A percentile compares a stretch with the other conserved stretches of the same genome.
phyloP scores from a whole-genome alignment of 2,329 filamentous ascomycete genomes.

The Verticillium albo-atrum region DNA sequence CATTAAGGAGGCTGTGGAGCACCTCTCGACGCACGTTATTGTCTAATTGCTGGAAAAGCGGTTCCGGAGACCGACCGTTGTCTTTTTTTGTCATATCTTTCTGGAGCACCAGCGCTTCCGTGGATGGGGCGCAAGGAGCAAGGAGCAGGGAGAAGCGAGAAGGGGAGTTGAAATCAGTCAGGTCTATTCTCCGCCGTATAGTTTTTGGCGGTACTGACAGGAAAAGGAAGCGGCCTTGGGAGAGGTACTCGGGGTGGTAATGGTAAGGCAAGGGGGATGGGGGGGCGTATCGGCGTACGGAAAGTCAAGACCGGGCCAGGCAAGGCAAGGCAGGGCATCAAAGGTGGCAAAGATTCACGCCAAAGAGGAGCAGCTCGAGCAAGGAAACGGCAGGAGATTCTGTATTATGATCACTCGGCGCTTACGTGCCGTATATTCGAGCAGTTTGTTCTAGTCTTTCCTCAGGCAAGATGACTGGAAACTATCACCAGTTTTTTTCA shows the following conservation, averaged over 20 bases:
- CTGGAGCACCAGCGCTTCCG: background rate
- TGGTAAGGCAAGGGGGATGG: background rate
- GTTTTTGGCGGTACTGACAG: too few relatives aligned
- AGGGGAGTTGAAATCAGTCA: too few relatives aligned
- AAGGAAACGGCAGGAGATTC: background rate
- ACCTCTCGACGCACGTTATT: slow-evolving; percentile 58
- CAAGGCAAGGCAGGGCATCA: background rate
- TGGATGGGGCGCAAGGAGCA: too few relatives aligned
- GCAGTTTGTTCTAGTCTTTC: background rate
- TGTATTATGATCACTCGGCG: background rate
- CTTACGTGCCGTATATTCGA: background rate
- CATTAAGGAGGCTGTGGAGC: slow-evolving; percentile 59
- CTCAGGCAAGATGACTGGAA: background rate
- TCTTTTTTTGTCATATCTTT: background rate
- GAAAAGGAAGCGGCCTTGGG: background rate
- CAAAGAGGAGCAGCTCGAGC: too few relatives aligned
- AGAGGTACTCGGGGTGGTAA: background rate
- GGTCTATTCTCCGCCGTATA: too few relatives aligned
- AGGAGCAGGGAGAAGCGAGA: too few relatives aligned
- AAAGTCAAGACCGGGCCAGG: too few relatives aligned
- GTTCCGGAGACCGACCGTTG: too few relatives aligned
- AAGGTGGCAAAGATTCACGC: background rate
- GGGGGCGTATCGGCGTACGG: background rate
- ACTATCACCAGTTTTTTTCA: background rate
- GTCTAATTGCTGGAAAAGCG: slow-evolving; percentile 31